Base-by-base conservation (phyloP, 805 yeast species). In the Komagataella mondaviorum region DNA sequence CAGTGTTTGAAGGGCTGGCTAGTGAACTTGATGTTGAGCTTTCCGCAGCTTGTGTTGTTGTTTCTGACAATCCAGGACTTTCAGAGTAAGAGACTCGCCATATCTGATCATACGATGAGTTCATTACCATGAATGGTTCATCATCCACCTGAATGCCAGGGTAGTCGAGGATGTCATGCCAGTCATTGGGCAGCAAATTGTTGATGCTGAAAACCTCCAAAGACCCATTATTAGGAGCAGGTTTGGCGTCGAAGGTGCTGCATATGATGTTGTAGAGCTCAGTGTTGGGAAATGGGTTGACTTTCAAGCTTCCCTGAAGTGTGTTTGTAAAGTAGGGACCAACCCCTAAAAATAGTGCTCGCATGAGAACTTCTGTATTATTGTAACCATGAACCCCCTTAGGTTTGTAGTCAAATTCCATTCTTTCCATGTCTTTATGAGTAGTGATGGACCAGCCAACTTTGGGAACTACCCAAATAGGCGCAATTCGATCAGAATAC, bases 341-440 rank as follows among this genome's bases (percentile, higher is more conserved):
- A 1, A 73, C 63, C 0, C 84, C 95, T 45, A 88, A 58, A 62
- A 91, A 90, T 7, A 87, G 58, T 0, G 96, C 89, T 49, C 96
- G 69, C 96, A 89, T 89, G 52, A 88, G 68, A 6, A 83, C 75
- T 54, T 83, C 88, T 0, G 83, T 74, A 59, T 84, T 85, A 60
- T 84, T 80, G 63, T 87, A 90, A 1, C 97, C 97, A 64, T 88
- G 95, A 0, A 85, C 85, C 6, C 96, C 96, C 51, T 70, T 70
- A 3, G 88, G 85, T n/a, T 63, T 61, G 61, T 82, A 83, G 12
- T 74, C 71, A 49, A 70, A 63, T 23, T 66, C 64, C 60, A 72
- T 71, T 16, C 43, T 22, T 22, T 73, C 72, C 76, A 80, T 77
- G 53, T 75, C 75, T 17, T 71, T 72, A 52, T 72, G 75, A 0